phyloP scores from a whole-genome alignment of 345 rosid species.

The Physaria fendleri region DNA sequence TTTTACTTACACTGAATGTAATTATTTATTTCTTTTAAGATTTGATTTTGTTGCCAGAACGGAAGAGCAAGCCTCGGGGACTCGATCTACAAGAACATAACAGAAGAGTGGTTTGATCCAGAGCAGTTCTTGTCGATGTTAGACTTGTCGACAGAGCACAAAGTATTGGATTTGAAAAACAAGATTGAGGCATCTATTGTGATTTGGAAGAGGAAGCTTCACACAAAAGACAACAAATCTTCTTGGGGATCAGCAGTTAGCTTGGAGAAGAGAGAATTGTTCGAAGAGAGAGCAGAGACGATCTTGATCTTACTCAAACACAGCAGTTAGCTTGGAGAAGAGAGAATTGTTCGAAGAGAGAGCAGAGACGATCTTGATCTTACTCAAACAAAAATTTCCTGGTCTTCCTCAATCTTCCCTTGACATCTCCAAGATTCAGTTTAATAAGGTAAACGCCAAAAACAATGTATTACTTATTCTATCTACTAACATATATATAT shows the following conservation, averaged over 20 bases:
- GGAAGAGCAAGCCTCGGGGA: constrained; percentile 97
- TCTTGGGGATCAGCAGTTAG: constrained; percentile 94
- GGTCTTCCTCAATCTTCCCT: constrained; percentile 85
- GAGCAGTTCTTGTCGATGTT: constrained; percentile 60
- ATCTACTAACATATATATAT: no score
- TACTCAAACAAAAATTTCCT: constrained; percentile 80
- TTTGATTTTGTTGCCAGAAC: no score
- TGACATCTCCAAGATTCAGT: constrained; percentile 86
- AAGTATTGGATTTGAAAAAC: constrained; percentile 79
- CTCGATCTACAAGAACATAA: constrained; percentile 76
- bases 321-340: constrained; percentile 88
- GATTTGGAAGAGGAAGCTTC: constrained; percentile 88
- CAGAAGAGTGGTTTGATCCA: constrained; percentile 77
- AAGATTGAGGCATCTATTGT: constrained; percentile 88
- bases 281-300: constrained; percentile 91
- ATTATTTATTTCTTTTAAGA: no score
- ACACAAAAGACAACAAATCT: constrained; percentile 67
- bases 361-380: constrained; percentile 70
- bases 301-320: constrained; percentile 74
- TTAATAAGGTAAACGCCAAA: constrained; percentile 45
- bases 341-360: constrained; percentile 93
- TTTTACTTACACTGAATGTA: no score
- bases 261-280: constrained; percentile 89
- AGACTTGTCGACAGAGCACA: constrained; percentile 81
- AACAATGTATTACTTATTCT: neutral